Evolutionary conservation across 257 asterid species (phyloP).

Genomic region (Ilex asprella): DNA sequence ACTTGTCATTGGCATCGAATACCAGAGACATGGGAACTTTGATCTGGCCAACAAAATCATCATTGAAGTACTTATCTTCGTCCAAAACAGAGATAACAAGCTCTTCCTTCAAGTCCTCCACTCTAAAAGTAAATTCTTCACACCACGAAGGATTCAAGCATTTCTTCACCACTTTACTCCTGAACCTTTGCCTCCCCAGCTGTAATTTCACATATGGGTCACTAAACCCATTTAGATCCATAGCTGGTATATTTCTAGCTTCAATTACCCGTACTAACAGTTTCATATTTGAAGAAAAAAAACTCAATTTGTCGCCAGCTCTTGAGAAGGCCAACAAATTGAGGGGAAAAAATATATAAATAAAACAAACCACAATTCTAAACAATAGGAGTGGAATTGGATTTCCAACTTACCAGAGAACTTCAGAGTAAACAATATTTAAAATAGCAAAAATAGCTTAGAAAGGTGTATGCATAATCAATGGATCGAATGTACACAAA

Average conservation of each 20-base stretch:
- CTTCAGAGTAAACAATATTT: too few species aligned
- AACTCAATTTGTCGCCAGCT: too few species aligned
- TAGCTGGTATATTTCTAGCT: constrained; percentile 70
- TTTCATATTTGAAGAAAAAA: constrained; percentile 35
- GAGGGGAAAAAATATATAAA: too few species aligned
- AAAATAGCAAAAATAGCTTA: too few species aligned
- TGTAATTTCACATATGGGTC: constrained; percentile 92
- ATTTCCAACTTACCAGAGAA: too few species aligned
- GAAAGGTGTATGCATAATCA: too few species aligned
- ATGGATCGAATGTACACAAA: too few species aligned
- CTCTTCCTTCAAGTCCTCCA: constrained; percentile 83
- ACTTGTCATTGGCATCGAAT: constrained; percentile 70
- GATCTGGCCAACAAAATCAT: constrained; percentile 84
- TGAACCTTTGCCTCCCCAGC: constrained; percentile 72
- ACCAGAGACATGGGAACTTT: constrained; percentile 57
- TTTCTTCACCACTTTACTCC: constrained; percentile 81
- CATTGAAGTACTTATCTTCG: constrained; percentile 89
- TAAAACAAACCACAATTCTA: too few species aligned
- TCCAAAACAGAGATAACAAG: constrained; percentile 70
- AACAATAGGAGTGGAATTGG: too few species aligned
- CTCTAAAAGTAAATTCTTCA: constrained; percentile 77
- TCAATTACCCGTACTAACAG: constrained; percentile 91
- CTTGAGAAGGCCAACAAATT: too few species aligned
- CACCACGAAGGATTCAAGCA: constrained; percentile 90
- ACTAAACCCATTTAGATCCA: constrained; percentile 84